Percentiles rank a stretch among this genome's conserved stretches.
Evolutionary conservation across 306 rosid genomes (phyloP).

Genomic region (Prosopis cineraria): DNA sequence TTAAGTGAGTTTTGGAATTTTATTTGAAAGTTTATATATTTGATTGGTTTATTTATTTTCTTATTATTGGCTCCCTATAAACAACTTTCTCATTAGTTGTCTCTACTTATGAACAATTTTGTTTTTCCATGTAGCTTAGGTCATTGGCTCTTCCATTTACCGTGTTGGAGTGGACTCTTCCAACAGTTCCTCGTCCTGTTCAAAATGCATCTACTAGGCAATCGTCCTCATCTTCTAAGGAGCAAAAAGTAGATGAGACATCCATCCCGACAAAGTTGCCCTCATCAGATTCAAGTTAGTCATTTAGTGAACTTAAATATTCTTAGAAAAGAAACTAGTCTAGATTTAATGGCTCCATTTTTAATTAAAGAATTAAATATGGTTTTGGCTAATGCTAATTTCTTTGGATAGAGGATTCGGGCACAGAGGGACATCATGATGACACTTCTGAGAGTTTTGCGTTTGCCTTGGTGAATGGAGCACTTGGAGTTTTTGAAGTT

Average conservation of each 20-base stretch:
- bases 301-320: conserved; percentile 44
- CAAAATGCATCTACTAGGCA: conserved; percentile 49
- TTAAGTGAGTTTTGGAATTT: background rate
- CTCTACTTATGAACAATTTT: too few relatives aligned
- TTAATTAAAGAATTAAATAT: conserved; percentile 23
- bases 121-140: conserved; percentile 94
- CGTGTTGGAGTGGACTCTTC: conserved; percentile 99
- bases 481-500: conserved; percentile 98
- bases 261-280: conserved; percentile 47
- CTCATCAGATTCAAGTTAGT: conserved; percentile 80
- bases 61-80: background rate
- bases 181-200: conserved; percentile 78
- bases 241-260: conserved; percentile 50
- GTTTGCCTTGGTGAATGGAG: conserved; percentile 92
- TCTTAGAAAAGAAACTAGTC: conserved; percentile 34
- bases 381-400: conserved; percentile 38
- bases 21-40: background rate
- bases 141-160: conserved; percentile 99
- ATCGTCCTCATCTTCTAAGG: conserved; percentile 46
- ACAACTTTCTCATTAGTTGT: background rate
- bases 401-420: conserved; percentile 58
- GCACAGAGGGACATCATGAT: conserved; percentile 79
- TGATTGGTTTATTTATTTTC: background rate
- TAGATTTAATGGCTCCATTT: conserved; percentile 26
- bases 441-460: conserved; percentile 95